Evolutionary conservation across 192 early-diverging fungal genomes (phyloP).

Genomic region (Coemansia sp.): DNA sequence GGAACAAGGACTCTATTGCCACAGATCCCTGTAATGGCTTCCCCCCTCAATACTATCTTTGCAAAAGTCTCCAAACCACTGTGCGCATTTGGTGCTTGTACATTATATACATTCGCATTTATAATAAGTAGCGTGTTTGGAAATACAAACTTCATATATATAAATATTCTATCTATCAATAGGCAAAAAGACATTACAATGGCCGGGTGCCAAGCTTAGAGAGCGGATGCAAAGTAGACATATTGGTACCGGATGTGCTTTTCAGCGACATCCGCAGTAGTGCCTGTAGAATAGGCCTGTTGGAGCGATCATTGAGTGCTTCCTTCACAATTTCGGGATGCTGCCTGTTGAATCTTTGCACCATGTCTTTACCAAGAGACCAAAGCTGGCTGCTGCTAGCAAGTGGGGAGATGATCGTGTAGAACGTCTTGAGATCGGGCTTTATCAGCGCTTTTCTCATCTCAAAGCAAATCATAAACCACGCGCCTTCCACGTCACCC

Average conservation of each 20-base stretch:
- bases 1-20: too few species aligned
- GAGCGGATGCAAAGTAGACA: neutral
- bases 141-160: too few species aligned
- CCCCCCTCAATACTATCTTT: too few species aligned
- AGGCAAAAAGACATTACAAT: neutral
- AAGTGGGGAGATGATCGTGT: conserved; percentile 41
- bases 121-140: too few species aligned
- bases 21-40: too few species aligned
- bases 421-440: conserved; percentile 35
- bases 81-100: too few species aligned
- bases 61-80: too few species aligned
- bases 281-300: conserved; percentile 26
- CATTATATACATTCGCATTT: too few species aligned
- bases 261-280: conserved; percentile 20
- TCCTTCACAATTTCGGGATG: conserved; percentile 27
- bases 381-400: conserved; percentile 34
- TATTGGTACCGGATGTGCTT: neutral
- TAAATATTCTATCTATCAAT: too few species aligned
- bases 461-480: conserved; percentile 36
- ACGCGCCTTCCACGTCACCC: conserved; percentile 40
- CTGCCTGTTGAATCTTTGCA: conserved; percentile 31
- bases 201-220: neutral
- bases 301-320: conserved; percentile 26
- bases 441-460: conserved; percentile 28
- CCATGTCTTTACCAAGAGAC: conserved; percentile 43